Conservation (phyloP, 768 basidiomycete species). For the Tylopilus intermedius region DNA sequence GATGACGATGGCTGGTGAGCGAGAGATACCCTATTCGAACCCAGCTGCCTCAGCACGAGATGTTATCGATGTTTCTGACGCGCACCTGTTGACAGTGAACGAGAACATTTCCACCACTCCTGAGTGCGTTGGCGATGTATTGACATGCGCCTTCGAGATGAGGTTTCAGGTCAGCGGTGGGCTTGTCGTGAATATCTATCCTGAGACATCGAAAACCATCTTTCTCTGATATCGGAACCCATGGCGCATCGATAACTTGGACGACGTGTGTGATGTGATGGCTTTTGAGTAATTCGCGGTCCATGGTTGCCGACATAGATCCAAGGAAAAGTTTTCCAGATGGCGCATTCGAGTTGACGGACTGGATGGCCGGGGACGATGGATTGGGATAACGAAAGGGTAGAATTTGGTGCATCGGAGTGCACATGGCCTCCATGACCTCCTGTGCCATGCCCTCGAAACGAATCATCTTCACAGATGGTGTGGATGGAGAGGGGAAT, state of each 20-base stretch:
- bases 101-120: slow-evolving; percentile 58
- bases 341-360: slow-evolving; percentile 13
- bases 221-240: slow-evolving; percentile 47
- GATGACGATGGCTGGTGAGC: slow-evolving; percentile 70
- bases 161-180: slow-evolving; percentile 56
- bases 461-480: slow-evolving; percentile 55
- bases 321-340: slow-evolving; percentile 65
- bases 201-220: slow-evolving; percentile 53
- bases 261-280: slow-evolving; percentile 56
- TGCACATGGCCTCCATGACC: slow-evolving; percentile 80
- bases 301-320: slow-evolving; percentile 56
- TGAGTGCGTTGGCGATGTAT: slow-evolving; percentile 60
- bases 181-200: slow-evolving; percentile 63
- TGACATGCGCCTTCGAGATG: slow-evolving; percentile 66
- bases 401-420: slow-evolving; percentile 75
- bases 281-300: slow-evolving; percentile 45
- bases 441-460: slow-evolving; percentile 72
- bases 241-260: slow-evolving; percentile 62
- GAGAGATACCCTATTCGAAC: slow-evolving; percentile 61
- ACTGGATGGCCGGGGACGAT: slow-evolving; percentile 17
- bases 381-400: slow-evolving; percentile 30
- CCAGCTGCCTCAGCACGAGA: background rate
- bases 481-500: background rate
- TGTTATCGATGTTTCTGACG: background rate
- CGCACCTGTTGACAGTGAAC: slow-evolving; percentile 82